Percentiles rank a stretch among this genome's conserved stretches.
Evolutionary conservation across 2,329 filamentous ascomycete species (phyloP).

Genomic region (Arachnomyces sp.): DNA sequence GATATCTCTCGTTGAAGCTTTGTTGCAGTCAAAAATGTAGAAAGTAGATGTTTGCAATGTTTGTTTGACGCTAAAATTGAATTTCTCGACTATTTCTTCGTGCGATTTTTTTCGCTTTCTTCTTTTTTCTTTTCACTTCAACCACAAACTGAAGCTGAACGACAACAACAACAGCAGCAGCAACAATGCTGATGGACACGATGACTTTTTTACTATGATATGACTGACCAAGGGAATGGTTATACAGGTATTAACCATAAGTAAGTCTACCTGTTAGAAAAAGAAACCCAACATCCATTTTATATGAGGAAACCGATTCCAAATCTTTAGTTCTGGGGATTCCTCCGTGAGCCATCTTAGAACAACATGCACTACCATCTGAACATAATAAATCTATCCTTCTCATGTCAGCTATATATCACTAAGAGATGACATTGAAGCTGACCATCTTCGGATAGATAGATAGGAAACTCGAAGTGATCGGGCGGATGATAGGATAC

Average conservation of each 20-base stretch:
- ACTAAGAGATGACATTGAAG: constrained; percentile 12
- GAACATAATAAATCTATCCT: constrained; percentile 19
- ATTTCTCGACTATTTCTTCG: constrained; percentile 3
- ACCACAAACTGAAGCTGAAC: constrained; percentile 12
- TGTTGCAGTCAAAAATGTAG: constrained; percentile 22
- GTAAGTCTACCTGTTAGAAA: no score
- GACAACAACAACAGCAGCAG: no score
- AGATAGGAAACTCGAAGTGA: background rate
- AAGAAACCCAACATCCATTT: no score
- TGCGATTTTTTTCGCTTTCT: constrained; percentile 3
- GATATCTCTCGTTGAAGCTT: constrained; percentile 5
- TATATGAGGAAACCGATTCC: constrained; percentile 46
- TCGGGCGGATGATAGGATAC: background rate
- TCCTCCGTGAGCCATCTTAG: constrained; percentile 45
- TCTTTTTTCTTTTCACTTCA: constrained; percentile 3
- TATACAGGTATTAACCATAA: no score
- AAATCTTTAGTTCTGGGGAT: constrained; percentile 48
- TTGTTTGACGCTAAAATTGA: constrained; percentile 18
- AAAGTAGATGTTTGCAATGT: constrained; percentile 35
- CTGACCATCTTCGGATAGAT: no score
- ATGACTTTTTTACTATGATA: no score
- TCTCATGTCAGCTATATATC: background rate
- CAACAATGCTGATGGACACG: no score
- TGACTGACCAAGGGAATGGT: no score
- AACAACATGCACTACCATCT: constrained; percentile 60